A percentile compares a stretch with the other conserved stretches of the same genome.
These are phyloP conservation scores for Neophaeococcomyces aloes DNA, from an alignment of 2,329 filamentous ascomycete species.

Conservation along the genomic window DNA sequence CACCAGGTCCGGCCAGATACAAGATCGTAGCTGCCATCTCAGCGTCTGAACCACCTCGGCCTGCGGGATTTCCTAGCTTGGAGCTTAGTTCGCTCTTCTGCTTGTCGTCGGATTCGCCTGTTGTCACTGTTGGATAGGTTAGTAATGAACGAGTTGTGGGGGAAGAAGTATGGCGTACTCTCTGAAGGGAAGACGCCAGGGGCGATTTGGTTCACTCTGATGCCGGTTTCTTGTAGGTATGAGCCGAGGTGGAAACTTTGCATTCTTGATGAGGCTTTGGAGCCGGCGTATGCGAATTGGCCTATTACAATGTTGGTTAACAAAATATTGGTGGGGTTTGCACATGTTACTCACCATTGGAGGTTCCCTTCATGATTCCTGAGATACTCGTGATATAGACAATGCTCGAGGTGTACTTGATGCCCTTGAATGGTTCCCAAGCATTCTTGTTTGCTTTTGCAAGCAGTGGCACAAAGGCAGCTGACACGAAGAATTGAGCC, in stretches of 20 bases:
- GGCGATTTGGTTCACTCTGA: conserved; percentile 48
- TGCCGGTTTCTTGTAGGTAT: conserved; percentile 45
- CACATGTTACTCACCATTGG: conserved; percentile 26
- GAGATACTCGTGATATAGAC: conserved; percentile 46
- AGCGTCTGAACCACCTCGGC: conserved; percentile 43
- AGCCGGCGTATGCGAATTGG: conserved; percentile 44
- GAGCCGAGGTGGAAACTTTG: conserved; percentile 46
- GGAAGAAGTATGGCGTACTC: conserved; percentile 43
- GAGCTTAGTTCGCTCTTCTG: conserved; percentile 47
- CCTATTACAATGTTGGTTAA: not conserved
- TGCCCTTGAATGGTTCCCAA: conserved; percentile 33
- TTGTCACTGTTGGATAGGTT: conserved; percentile 40
- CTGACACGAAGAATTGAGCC: conserved; percentile 43
- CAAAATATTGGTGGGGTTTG: not conserved
- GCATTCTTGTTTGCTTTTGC: conserved; percentile 32
- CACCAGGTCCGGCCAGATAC: conserved; percentile 35
- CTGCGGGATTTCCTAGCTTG: conserved; percentile 38
- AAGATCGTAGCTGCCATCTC: conserved; percentile 50
- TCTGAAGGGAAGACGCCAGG: conserved; percentile 49
- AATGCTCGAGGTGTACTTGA: conserved; percentile 36
- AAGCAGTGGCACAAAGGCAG: conserved; percentile 45
- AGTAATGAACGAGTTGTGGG: not conserved
- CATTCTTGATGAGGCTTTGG: conserved; percentile 42
- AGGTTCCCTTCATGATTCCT: conserved; percentile 42
- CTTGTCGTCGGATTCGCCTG: conserved; percentile 39